Conservation (phyloP, 495 filamentous ascomycete genomes). For the Hypoxylon fuscum region DNA sequence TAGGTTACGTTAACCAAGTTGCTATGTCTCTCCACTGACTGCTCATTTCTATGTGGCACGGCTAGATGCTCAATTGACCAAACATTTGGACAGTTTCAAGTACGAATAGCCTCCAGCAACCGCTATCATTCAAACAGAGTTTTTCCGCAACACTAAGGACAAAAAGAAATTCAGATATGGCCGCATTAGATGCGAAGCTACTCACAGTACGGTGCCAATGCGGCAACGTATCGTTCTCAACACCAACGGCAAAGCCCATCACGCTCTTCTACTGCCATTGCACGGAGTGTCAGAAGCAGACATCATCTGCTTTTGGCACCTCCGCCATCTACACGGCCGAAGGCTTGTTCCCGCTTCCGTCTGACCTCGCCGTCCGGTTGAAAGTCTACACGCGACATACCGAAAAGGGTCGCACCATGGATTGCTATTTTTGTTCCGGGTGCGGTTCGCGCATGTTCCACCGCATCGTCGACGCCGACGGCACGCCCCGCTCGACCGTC, state of each 20-base stretch:
- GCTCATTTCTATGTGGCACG: too few relatives aligned
- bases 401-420: conserved; percentile 52
- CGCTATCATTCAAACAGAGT: too few relatives aligned
- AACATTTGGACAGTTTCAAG: too few relatives aligned
- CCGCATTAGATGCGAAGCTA: conserved; percentile 15
- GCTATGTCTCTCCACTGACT: too few relatives aligned
- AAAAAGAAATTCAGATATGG: conserved; percentile 10
- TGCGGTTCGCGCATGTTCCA: conserved; percentile 63
- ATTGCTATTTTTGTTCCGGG: conserved; percentile 62
- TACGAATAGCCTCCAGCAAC: too few relatives aligned
- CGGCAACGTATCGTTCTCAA: conserved; percentile 56
- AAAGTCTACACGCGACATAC: conserved; percentile 52
- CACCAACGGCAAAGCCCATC: conserved; percentile 52
- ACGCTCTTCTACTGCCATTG: conserved; percentile 68
- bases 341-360: conserved; percentile 59
- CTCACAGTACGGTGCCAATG: conserved; percentile 62
- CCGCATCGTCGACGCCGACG: conserved; percentile 50
- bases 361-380: conserved; percentile 42
- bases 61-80: too few relatives aligned
- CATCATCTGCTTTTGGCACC: conserved; percentile 65
- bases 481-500: conserved; percentile 42
- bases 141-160: too few relatives aligned
- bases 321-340: conserved; percentile 56
- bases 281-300: conserved; percentile 67
- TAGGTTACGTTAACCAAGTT: neutral